phyloP scores from a whole-genome alignment of 352 stramenopile genomes.

The Phytopythium kandeliae region DNA sequence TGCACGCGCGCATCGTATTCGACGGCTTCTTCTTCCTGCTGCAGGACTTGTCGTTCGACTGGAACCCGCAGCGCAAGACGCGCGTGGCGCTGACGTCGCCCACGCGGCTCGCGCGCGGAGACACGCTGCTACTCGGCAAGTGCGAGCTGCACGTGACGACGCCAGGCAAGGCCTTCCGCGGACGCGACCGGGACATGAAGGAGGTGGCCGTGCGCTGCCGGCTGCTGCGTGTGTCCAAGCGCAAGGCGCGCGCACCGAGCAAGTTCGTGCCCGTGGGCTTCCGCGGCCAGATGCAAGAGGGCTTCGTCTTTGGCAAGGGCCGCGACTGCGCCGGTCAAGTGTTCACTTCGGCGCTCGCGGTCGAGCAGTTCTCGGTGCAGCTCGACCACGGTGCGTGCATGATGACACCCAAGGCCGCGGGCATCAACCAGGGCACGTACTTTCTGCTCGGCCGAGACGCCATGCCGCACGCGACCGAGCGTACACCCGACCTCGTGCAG shows the following conservation, averaged over 20 bases:
- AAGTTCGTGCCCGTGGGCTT: constrained; percentile 58
- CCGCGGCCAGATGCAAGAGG: constrained; percentile 27
- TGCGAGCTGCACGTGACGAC: constrained; percentile 48
- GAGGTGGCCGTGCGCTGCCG: constrained; percentile 58
- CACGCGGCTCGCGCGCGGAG: constrained; percentile 45
- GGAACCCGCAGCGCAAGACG: constrained; percentile 43
- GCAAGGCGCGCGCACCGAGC: constrained; percentile 34
- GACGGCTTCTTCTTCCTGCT: constrained; percentile 63
- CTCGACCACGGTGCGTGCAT: constrained; percentile 52
- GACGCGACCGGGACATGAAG: constrained; percentile 59
- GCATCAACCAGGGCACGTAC: constrained; percentile 67
- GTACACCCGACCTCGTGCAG: constrained; percentile 40
- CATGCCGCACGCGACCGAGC: constrained; percentile 24
- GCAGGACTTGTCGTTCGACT: constrained; percentile 67
- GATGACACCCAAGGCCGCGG: constrained; percentile 45
- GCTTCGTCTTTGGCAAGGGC: constrained; percentile 56
- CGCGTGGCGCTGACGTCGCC: constrained; percentile 36
- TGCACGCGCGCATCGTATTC: constrained; percentile 60
- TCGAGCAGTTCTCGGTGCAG: constrained; percentile 65
- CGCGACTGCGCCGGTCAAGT: constrained; percentile 51
- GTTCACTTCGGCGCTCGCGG: constrained; percentile 42
- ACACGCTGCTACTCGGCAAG: constrained; percentile 53
- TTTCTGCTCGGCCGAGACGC: constrained; percentile 56
- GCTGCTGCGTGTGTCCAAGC: constrained; percentile 56
- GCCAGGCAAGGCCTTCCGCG: constrained; percentile 34